Conservation (phyloP, 139 green algal genomes). For the Diplosphaera chodatii region DNA sequence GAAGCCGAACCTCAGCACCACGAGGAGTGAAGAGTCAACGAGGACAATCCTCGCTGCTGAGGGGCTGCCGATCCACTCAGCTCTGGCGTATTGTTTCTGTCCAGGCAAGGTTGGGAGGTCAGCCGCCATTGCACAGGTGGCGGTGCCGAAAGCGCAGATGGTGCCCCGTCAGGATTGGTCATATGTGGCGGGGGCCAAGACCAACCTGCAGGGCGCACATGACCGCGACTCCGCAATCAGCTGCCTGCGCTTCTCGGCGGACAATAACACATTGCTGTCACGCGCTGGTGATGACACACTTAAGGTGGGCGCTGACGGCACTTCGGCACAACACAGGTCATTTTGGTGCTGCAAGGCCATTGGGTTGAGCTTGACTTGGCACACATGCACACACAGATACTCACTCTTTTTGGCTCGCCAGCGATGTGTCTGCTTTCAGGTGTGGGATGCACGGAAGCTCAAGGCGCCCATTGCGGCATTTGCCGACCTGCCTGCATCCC, state of each 20-base stretch:
- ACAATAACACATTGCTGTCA: conserved; percentile 64
- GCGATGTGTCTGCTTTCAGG: conserved; percentile 27
- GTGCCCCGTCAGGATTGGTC: conserved; percentile 69
- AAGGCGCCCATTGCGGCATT: conserved; percentile 59
- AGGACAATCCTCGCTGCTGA: too few relatives aligned
- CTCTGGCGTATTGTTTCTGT: too few relatives aligned
- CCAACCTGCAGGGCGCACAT: conserved; percentile 52
- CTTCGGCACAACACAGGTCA: too few relatives aligned
- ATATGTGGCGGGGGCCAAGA: conserved; percentile 47
- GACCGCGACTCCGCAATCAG: conserved; percentile 64
- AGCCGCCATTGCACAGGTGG: conserved; percentile 61
- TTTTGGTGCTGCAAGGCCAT: too few relatives aligned
- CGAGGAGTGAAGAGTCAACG: too few relatives aligned
- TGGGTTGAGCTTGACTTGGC: too few relatives aligned
- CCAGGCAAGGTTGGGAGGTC: conserved; percentile 75
- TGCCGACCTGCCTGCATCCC: conserved; percentile 48
- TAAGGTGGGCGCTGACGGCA: conserved; percentile 52
- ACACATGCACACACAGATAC: too few relatives aligned
- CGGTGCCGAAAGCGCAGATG: conserved; percentile 59
- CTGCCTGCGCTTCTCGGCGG: conserved; percentile 62
- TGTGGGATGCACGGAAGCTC: conserved; percentile 72
- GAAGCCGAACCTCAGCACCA: too few relatives aligned
- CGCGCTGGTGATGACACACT: conserved; percentile 75
- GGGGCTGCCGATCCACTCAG: too few relatives aligned
- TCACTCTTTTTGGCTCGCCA: too few relatives aligned